Evolutionary conservation across 192 early-diverging fungal genomes (phyloP), one percentile per base, ranked within the genome.

Genomic region (Umbelopsis sp.): DNA sequence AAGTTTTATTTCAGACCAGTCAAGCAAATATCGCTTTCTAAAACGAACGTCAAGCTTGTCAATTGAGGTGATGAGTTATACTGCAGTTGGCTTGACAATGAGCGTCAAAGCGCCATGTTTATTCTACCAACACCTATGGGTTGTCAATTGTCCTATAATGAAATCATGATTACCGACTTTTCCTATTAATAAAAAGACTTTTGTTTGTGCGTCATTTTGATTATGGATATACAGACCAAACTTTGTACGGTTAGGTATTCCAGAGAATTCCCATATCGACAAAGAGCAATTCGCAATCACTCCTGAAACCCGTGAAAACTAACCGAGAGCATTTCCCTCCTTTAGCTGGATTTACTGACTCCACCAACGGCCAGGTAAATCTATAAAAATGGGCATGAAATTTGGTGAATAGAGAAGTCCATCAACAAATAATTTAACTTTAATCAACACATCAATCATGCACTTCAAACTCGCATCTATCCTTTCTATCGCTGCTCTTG

Each of bases 1-100:
- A 11, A 0, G 31, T 62, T 62, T 62, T 62, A 62, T 62, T 62
- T 20, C 26, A 62, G 56, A 62, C 56, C 31, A 26, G 56, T 34
- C 56, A n/a, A 31, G 31, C 56, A 11, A 62, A n/a, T 62, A 29
- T 29, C 16, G 29, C 31, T 32, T 62, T 62, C 31, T 62, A 11
- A 34, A 36, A 29, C 31, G 56, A 62, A 29, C 31, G 29, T 14
- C 29, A 62, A 16, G 17, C 34, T 34, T 62, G 52, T 53, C 52
- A 53, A 53, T 53, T 22, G 12, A 14, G 22, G 25, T 26, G 24
- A 12, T 53, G 21, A 53, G n/a, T 22, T 11, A 41, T 41, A 11
- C 5, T 5, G 12, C 12, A 41, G 38, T 6, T 41, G 38, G 12
- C 38, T 41, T 41, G 38, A 41, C 7, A 6, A 41, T 41, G 38